phyloP scores from a whole-genome alignment of 2,329 filamentous ascomycete genomes.

The Penicillium italicum region DNA sequence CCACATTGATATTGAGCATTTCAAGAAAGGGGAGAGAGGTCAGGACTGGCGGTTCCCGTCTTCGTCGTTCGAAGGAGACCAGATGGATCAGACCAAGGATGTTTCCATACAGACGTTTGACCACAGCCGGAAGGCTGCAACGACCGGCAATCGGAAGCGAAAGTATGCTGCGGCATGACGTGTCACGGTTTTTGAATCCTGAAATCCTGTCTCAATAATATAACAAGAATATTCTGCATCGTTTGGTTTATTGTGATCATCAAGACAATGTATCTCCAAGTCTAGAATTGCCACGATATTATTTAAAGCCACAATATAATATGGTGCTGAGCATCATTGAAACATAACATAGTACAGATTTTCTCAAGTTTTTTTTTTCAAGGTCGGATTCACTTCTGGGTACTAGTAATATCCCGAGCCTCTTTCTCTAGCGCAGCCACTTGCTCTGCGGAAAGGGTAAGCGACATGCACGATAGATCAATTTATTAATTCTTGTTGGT shows the following conservation, averaged over 20 bases:
- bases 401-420: conserved; percentile 32
- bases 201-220: background rate
- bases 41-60: conserved; percentile 32
- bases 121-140: background rate
- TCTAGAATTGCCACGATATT: background rate
- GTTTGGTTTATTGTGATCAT: background rate
- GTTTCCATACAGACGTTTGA: background rate
- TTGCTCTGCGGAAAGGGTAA: conserved; percentile 27
- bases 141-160: conserved; percentile 10
- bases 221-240: conserved; percentile 2
- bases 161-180: conserved; percentile 5
- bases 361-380: background rate
- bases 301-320: conserved; percentile 8
- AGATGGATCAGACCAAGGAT: background rate
- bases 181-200: background rate
- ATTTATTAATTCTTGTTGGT: background rate
- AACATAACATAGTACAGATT: conserved; percentile 13
- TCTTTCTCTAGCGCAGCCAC: conserved; percentile 35
- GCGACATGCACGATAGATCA: background rate
- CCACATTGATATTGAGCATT: conserved; percentile 66
- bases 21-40: conserved; percentile 38
- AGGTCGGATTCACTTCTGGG: conserved; percentile 22
- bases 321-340: background rate
- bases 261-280: background rate
- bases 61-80: background rate